These are phyloP conservation scores for Poronia punctata DNA, from an alignment of 495 filamentous ascomycete genomes.

Conservation along the genomic window DNA sequence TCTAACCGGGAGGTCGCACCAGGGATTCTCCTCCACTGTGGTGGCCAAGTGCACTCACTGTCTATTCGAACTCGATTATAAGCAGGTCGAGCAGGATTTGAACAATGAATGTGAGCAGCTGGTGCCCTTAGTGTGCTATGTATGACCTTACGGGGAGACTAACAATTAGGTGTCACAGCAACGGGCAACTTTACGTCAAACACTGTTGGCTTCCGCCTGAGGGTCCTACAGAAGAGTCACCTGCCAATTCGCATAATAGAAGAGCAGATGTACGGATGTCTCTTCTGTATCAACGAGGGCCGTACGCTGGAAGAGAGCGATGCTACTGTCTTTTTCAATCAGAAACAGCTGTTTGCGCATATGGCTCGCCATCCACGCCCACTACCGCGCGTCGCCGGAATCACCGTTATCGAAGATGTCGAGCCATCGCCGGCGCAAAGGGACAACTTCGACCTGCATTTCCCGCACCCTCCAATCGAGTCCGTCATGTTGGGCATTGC, in stretches of 20 bases:
- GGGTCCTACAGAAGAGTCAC: slow-evolving; percentile 38
- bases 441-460: slow-evolving; percentile 42
- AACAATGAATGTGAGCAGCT: slow-evolving; percentile 28
- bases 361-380: slow-evolving; percentile 36
- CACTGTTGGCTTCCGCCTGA: slow-evolving; percentile 30
- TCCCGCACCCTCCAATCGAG: slow-evolving; percentile 25
- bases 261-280: slow-evolving; percentile 32
- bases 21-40: slow-evolving; percentile 23
- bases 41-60: slow-evolving; percentile 35
- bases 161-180: slow-evolving; percentile 13
- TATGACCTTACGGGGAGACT: neutral
- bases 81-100: slow-evolving; percentile 30
- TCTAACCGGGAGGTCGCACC: neutral
- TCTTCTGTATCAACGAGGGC: slow-evolving; percentile 36
- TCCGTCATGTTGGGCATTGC: slow-evolving; percentile 24
- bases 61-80: slow-evolving; percentile 33
- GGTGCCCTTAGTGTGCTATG: neutral
- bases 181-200: slow-evolving; percentile 28
- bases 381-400: slow-evolving; percentile 30
- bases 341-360: slow-evolving; percentile 32
- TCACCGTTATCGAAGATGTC: slow-evolving; percentile 30
- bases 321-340: slow-evolving; percentile 36
- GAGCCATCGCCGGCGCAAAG: slow-evolving; percentile 13
- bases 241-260: slow-evolving; percentile 27
- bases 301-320: slow-evolving; percentile 31